Conservation (phyloP, 192 early-diverging fungal genomes). For the Mortierella claussenii region DNA sequence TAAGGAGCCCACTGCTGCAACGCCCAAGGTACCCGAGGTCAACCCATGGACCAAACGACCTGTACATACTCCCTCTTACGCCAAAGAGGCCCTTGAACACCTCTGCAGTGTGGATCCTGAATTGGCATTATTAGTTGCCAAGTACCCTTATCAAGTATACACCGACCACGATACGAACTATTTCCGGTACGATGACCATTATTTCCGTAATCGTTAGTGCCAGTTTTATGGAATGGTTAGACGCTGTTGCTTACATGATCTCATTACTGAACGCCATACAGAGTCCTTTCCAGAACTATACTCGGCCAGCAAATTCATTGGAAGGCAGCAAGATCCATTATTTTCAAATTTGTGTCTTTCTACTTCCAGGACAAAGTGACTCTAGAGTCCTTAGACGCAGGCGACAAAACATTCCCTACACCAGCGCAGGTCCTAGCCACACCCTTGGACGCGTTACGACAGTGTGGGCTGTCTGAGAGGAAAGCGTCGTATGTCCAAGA, state of each 20-base stretch:
- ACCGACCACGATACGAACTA: constrained; percentile 42
- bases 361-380: constrained; percentile 31
- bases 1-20: no score
- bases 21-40: constrained; percentile 13
- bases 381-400: constrained; percentile 29
- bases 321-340: constrained; percentile 47
- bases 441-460: constrained; percentile 13
- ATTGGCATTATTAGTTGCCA: constrained; percentile 17
- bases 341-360: constrained; percentile 37
- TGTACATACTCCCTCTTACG: constrained; percentile 18
- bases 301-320: constrained; percentile 46
- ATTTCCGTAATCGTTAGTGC: background rate
- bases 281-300: constrained; percentile 37
- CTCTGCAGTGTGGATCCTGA: constrained; percentile 31
- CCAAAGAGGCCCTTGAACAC: constrained; percentile 23
- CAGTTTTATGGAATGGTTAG: no score
- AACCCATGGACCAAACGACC: constrained; percentile 36
- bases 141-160: constrained; percentile 31
- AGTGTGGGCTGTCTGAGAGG: constrained; percentile 36
- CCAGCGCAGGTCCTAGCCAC: constrained; percentile 31
- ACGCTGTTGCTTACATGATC: no score
- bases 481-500: constrained; percentile 51
- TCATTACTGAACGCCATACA: background rate
- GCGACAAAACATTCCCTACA: constrained; percentile 28
- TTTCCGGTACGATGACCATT: constrained; percentile 19